phyloP scores from a whole-genome alignment of 208 protist species.

The Tritrichomonas musculus region DNA sequence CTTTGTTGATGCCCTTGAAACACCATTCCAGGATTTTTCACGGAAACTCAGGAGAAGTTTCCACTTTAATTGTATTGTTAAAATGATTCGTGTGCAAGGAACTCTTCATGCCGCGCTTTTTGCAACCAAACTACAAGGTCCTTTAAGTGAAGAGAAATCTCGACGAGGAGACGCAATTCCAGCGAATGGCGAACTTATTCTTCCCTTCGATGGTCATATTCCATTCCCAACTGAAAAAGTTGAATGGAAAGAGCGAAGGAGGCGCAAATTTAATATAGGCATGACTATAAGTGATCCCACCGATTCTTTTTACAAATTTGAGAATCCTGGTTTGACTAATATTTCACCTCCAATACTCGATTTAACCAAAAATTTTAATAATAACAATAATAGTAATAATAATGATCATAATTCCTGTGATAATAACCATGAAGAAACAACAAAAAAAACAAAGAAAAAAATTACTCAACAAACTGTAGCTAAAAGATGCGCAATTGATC shows the following conservation, averaged over 20 bases:
- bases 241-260: background rate
- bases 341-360: too few relatives aligned
- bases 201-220: background rate
- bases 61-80: background rate
- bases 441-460: background rate
- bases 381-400: background rate
- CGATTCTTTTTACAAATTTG: too few relatives aligned
- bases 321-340: too few relatives aligned
- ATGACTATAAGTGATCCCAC: background rate
- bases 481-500: background rate
- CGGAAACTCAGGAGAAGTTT: background rate
- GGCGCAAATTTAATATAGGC: background rate
- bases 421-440: too few relatives aligned
- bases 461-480: background rate
- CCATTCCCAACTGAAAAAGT: background rate
- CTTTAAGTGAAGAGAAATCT: background rate
- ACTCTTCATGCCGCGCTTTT: background rate
- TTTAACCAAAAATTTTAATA: background rate
- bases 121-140: background rate
- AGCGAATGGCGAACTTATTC: background rate
- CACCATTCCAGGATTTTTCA: background rate
- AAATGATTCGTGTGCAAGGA: background rate
- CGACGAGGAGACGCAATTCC: background rate
- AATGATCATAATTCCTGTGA: too few relatives aligned
- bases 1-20: background rate